Conservation (phyloP, 331 rosid species). For the Prunus yedoensis region DNA sequence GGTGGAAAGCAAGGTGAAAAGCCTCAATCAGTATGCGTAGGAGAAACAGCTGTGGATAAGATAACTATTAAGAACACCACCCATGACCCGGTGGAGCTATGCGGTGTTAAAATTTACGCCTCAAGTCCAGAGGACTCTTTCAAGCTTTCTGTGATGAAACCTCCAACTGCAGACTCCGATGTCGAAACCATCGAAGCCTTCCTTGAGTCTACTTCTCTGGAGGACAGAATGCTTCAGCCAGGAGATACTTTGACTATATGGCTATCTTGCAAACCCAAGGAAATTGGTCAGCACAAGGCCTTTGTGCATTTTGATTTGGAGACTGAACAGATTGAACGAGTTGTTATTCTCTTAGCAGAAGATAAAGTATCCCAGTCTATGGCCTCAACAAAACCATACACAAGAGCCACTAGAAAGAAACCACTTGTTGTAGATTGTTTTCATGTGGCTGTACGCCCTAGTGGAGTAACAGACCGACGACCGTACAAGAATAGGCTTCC, state of each 20-base stretch:
- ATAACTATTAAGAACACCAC: conserved; percentile 74
- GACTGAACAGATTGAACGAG: conserved; percentile 63
- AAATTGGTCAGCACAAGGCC: conserved; percentile 65
- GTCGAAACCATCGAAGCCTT: conserved; percentile 37
- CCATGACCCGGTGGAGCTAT: conserved; percentile 58
- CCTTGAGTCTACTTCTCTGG: conserved; percentile 61
- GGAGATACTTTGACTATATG: conserved; percentile 63
- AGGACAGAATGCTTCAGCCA: conserved; percentile 84
- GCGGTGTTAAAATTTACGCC: conserved; percentile 76
- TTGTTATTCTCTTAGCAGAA: conserved; percentile 75
- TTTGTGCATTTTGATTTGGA: conserved; percentile 75
- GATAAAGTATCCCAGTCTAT: conserved; percentile 75
- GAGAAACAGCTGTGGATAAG: conserved; percentile 50
- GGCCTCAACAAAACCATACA: conserved; percentile 60
- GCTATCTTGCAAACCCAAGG: conserved; percentile 90
- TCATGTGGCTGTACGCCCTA: conserved; percentile 53
- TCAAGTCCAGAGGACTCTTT: conserved; percentile 74
- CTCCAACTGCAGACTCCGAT: conserved; percentile 47
- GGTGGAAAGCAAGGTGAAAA: conserved; percentile 58
- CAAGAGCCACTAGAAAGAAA: conserved; percentile 53
- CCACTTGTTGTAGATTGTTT: conserved; percentile 38
- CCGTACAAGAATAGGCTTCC: conserved; percentile 60
- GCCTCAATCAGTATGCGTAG: conserved; percentile 61
- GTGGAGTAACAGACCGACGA: conserved; percentile 19
- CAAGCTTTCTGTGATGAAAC: conserved; percentile 78